Percentiles rank a stretch among this genome's conserved stretches.
Evolutionary conservation across 805 yeast species (phyloP).

Genomic region (Kregervanrija pseudodelftensis): DNA sequence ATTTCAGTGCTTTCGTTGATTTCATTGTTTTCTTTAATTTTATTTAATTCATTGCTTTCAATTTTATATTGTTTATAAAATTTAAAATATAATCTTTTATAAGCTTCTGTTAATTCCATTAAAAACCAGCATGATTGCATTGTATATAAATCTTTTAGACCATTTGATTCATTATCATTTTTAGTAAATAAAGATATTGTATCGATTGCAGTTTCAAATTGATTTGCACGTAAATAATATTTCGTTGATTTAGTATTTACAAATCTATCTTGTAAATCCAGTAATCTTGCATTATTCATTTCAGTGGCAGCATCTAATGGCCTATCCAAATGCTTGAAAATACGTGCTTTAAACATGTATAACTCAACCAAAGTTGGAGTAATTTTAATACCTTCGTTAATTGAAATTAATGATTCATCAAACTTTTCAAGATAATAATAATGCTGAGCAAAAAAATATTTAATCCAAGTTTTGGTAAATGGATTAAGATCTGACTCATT

Average conservation of each 20-base stretch:
- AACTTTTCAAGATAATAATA: constrained; percentile 50
- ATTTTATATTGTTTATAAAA: constrained; percentile 15
- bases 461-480: constrained; percentile 56
- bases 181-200: constrained; percentile 76
- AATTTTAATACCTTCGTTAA: constrained; percentile 58
- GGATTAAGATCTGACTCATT: constrained; percentile 29
- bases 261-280: constrained; percentile 87
- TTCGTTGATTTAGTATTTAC: constrained; percentile 84
- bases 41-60: not conserved
- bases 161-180: constrained; percentile 75
- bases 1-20: constrained; percentile 18
- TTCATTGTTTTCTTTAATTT: not conserved
- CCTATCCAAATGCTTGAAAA: constrained; percentile 66
- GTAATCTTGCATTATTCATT: constrained; percentile 62
- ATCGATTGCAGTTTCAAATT: constrained; percentile 66
- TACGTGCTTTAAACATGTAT: constrained; percentile 71
- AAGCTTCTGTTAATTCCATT: constrained; percentile 78
- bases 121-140: constrained; percentile 94
- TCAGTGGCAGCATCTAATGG: constrained; percentile 52
- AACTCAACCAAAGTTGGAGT: constrained; percentile 84
- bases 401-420: constrained; percentile 44
- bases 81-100: constrained; percentile 48
- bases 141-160: constrained; percentile 75
- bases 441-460: constrained; percentile 75
- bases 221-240: constrained; percentile 70